Evolutionary conservation across 2,329 filamentous ascomycete species (phyloP), one percentile per base, ranked within the genome.

Genomic region (Trichoderma lentiforme): DNA sequence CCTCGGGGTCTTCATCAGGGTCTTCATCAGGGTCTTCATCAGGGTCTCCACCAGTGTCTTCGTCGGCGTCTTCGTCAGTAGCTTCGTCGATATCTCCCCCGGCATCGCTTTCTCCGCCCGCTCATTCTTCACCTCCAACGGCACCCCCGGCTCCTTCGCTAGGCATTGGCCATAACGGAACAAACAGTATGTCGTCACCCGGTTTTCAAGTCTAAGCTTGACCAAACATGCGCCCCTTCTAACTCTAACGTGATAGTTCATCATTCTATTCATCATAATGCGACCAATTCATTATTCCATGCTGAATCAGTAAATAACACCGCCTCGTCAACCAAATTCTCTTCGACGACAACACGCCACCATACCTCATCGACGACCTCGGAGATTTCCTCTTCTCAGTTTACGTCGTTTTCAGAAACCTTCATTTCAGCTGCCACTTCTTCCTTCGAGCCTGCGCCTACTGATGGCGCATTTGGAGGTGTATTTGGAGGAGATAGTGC

Each of bases 41-140:
- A 2, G 26, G 15, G 11, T n/a, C 8, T 58, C 34, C 34, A 36
- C 34, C 34, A 43, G 39, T 43, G 18, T 28, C 30, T 30, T 58
- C n/a, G 9, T 28, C 28, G 12, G 26, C 15, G 5, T 30, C 8
- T 21, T 51, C 43, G 4, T 12, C 56, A 15, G 30, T 18, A 15
- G 39, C 39, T 43, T n/a, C 7, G 15, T 26, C 60, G 12, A 5
- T 24, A n/a, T n/a, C 60, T 43, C 28, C 66, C 74, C 60, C 58
- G 72, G 67, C 66, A 57, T 51, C 63, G 2, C n/a, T 72, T 61
- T 71, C 80, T 78, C 71, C 80, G 78, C 78, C 80, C 75, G 70
- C 76, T 78, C 80, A 75, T 77, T 79, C 73, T 36, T 47, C 67
- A 62, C 43, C 66, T 21, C 57, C 67, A 18, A 74, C 76, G 72